Percentiles rank a stretch among this genome's conserved stretches.
These are phyloP conservation scores for Chalara sp. DNA, from an alignment of 2,329 filamentous ascomycete species.

Conservation along the genomic window DNA sequence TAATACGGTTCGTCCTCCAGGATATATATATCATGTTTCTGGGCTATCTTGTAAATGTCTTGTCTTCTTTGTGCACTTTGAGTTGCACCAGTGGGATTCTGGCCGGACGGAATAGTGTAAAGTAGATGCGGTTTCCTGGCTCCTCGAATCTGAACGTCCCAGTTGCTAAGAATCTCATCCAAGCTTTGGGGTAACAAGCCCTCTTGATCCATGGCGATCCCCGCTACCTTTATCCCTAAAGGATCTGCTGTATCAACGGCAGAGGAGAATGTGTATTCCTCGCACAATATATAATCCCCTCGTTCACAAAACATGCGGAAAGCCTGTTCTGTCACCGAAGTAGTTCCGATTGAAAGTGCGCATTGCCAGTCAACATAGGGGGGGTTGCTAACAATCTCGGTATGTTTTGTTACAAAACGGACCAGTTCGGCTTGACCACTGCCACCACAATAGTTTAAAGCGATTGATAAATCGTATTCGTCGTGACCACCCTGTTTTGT, in stretches of 20 bases:
- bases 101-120: constrained; percentile 67
- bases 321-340: constrained; percentile 75
- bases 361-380: constrained; percentile 89
- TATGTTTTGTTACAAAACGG: constrained; percentile 90
- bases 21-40: constrained; percentile 66
- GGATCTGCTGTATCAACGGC: constrained; percentile 61
- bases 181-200: constrained; percentile 56
- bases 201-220: constrained; percentile 49
- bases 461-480: constrained; percentile 71
- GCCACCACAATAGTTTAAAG: constrained; percentile 89
- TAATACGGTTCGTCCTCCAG: constrained; percentile 73
- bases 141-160: constrained; percentile 51
- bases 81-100: constrained; percentile 71
- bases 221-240: constrained; percentile 44
- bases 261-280: constrained; percentile 83
- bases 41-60: constrained; percentile 57
- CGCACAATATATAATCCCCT: constrained; percentile 73
- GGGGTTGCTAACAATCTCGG: constrained; percentile 80
- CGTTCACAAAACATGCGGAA: constrained; percentile 74
- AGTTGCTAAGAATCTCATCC: constrained; percentile 56
- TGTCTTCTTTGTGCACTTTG: constrained; percentile 51
- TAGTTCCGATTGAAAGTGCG: constrained; percentile 78
- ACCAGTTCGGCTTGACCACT: constrained; percentile 80
- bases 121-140: constrained; percentile 60
- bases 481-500: constrained; percentile 57